Evolutionary conservation across 352 stramenopile species (phyloP).

Genomic region (Phytophthora sp.): DNA sequence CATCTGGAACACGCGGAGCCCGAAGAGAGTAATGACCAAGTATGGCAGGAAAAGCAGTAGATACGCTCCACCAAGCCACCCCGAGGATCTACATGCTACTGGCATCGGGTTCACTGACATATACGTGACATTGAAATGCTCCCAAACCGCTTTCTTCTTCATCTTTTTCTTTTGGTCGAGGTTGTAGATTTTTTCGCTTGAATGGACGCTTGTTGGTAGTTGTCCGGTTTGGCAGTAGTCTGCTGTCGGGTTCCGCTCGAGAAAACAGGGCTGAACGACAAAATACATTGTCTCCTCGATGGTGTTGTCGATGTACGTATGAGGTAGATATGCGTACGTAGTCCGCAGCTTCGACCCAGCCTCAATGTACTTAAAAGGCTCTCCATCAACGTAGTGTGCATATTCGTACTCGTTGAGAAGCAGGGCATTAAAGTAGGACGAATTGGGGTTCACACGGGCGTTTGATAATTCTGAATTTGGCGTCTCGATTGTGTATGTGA

Average conservation of each 20-base stretch:
- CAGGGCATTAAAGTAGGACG: conserved; percentile 57
- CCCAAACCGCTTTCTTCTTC: conserved; percentile 8
- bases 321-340: conserved; percentile 49
- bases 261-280: conserved; percentile 58
- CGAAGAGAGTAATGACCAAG: conserved; percentile 55
- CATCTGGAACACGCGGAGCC: conserved; percentile 72
- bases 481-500: conserved; percentile 56
- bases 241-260: conserved; percentile 36
- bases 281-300: conserved; percentile 64
- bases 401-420: conserved; percentile 62
- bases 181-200: conserved; percentile 50
- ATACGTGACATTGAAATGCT: conserved; percentile 35
- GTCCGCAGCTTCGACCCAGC: conserved; percentile 53
- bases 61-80: conserved; percentile 48
- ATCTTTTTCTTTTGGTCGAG: conserved; percentile 36
- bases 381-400: conserved; percentile 55
- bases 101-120: conserved; percentile 75
- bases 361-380: conserved; percentile 51
- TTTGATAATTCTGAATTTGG: conserved; percentile 16
- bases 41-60: conserved; percentile 71
- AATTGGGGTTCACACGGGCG: conserved; percentile 17
- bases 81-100: conserved; percentile 53
- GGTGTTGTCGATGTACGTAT: conserved; percentile 52
- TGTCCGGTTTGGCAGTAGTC: conserved; percentile 46
- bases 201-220: conserved; percentile 47